These are phyloP conservation scores for Harringtonia lauricola DNA, from an alignment of 2,329 filamentous ascomycete species.

Conservation along the genomic window DNA sequence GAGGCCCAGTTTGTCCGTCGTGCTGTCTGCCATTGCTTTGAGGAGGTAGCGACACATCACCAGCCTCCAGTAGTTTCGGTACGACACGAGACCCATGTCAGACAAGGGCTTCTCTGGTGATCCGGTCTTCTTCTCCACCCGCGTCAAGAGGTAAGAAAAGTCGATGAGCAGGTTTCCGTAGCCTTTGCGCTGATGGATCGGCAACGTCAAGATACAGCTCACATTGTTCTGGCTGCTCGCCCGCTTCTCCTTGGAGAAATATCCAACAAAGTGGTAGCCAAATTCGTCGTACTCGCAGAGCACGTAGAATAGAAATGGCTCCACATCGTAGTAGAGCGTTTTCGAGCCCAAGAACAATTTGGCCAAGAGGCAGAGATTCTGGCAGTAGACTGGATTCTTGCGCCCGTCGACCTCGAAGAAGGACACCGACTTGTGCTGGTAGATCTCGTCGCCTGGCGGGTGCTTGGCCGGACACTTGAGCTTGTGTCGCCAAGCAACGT, in stretches of 20 bases:
- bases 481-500: slow-evolving; percentile 96
- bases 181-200: slow-evolving; percentile 93
- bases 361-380: slow-evolving; percentile 89
- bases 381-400: slow-evolving; percentile 96
- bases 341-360: slow-evolving; percentile 98
- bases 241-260: slow-evolving; percentile 97
- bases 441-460: slow-evolving; percentile 95
- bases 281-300: slow-evolving; percentile 88
- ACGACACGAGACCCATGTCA: slow-evolving; percentile 95
- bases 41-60: slow-evolving; percentile 78
- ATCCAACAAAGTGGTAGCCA: slow-evolving; percentile 96
- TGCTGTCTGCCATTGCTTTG: slow-evolving; percentile 32
- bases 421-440: slow-evolving; percentile 79
- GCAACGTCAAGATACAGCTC: slow-evolving; percentile 89
- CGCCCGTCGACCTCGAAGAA: slow-evolving; percentile 97
- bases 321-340: slow-evolving; percentile 95
- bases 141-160: slow-evolving; percentile 92
- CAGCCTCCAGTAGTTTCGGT: slow-evolving; percentile 93
- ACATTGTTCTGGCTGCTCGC: slow-evolving; percentile 94
- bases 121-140: slow-evolving; percentile 85
- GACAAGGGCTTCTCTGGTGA: slow-evolving; percentile 96
- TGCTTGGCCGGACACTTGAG: slow-evolving; percentile 94
- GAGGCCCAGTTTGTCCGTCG: slow-evolving; percentile 33
- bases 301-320: slow-evolving; percentile 94
- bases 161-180: slow-evolving; percentile 96